Evolutionary conservation across 2,329 filamentous ascomycete genomes (phyloP).

Genomic region (Pseudocercospora fuligena): DNA sequence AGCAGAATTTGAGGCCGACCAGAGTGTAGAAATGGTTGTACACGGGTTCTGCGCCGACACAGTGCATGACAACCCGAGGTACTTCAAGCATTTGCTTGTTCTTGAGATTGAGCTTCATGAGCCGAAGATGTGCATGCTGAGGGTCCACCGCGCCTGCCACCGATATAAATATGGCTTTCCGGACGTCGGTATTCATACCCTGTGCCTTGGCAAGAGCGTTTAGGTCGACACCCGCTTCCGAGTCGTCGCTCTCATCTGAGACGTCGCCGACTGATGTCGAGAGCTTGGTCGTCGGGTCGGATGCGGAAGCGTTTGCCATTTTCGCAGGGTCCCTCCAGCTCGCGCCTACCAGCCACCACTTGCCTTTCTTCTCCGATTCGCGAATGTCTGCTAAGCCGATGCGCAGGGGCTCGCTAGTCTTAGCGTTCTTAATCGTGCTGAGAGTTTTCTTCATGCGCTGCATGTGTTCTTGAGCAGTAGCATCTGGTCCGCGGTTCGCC

Average conservation of each 20-base stretch:
- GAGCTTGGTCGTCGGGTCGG: too few relatives aligned
- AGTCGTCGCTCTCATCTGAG: constrained; percentile 47
- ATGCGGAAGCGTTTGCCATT: constrained; percentile 23
- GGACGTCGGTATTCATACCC: constrained; percentile 83
- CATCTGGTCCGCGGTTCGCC: constrained; percentile 70
- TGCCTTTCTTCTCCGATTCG: constrained; percentile 82
- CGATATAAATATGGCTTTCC: constrained; percentile 89
- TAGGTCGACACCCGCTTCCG: constrained; percentile 60
- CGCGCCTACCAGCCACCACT: constrained; percentile 99
- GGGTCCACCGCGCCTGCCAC: constrained; percentile 85
- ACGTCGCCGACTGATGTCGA: constrained; percentile 36
- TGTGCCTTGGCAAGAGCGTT: constrained; percentile 75
- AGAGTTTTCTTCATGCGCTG: constrained; percentile 87
- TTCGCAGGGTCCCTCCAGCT: constrained; percentile 68
- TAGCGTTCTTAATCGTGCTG: constrained; percentile 71
- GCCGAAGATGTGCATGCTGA: constrained; percentile 78
- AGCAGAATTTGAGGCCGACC: constrained; percentile 78
- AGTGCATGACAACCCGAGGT: constrained; percentile 84
- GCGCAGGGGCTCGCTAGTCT: constrained; percentile 79
- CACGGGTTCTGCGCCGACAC: constrained; percentile 76
- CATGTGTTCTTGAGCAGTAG: constrained; percentile 78
- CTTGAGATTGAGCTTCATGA: constrained; percentile 83
- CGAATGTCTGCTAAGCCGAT: constrained; percentile 82
- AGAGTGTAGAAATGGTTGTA: constrained; percentile 96
- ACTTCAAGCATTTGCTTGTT: constrained; percentile 85